Evolutionary conservation across 2,329 filamentous ascomycete genomes (phyloP).

Genomic region (Mollisia scopiformis): DNA sequence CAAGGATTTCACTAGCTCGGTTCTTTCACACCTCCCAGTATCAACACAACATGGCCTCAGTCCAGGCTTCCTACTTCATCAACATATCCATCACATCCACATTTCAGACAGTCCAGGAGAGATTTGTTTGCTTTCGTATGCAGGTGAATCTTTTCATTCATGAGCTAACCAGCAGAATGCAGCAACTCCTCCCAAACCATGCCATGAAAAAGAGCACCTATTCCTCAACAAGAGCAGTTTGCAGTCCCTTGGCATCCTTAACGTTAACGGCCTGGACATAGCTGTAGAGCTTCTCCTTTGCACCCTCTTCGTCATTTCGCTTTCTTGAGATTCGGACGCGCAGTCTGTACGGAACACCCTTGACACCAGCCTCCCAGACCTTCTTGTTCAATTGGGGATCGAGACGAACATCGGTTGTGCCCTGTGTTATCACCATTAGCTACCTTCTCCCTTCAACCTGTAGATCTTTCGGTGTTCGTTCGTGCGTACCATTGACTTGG

Average conservation of each 20-base stretch:
- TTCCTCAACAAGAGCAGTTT: slow-evolving; percentile 86
- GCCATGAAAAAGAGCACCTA: slow-evolving; percentile 40
- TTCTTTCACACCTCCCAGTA: not conserved
- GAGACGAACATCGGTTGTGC: slow-evolving; percentile 94
- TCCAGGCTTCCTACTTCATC: not conserved
- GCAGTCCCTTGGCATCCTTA: slow-evolving; percentile 98
- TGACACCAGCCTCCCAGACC: slow-evolving; percentile 99
- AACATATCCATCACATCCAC: not conserved
- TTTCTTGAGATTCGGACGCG: slow-evolving; percentile 98
- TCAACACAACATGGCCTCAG: too few species aligned
- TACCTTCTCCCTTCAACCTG: slow-evolving; percentile 10
- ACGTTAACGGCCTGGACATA: slow-evolving; percentile 99
- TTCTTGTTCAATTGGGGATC: slow-evolving; percentile 99
- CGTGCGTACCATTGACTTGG: slow-evolving; percentile 87
- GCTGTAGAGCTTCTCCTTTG: slow-evolving; percentile 98
- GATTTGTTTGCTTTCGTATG: slow-evolving; percentile 9
- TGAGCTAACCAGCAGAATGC: slow-evolving; percentile 37
- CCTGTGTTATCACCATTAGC: slow-evolving; percentile 55
- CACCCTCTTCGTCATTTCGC: slow-evolving; percentile 99
- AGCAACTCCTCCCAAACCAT: slow-evolving; percentile 35
- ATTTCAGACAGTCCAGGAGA: not conserved
- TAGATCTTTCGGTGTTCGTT: not conserved
- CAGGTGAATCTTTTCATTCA: slow-evolving; percentile 37
- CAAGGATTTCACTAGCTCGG: not conserved
- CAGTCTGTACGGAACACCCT: slow-evolving; percentile 97